A percentile compares a stretch with the other conserved stretches of the same genome.
These are phyloP conservation scores for Russula sp. DNA, from an alignment of 768 basidiomycete genomes.

Conservation along the genomic window DNA sequence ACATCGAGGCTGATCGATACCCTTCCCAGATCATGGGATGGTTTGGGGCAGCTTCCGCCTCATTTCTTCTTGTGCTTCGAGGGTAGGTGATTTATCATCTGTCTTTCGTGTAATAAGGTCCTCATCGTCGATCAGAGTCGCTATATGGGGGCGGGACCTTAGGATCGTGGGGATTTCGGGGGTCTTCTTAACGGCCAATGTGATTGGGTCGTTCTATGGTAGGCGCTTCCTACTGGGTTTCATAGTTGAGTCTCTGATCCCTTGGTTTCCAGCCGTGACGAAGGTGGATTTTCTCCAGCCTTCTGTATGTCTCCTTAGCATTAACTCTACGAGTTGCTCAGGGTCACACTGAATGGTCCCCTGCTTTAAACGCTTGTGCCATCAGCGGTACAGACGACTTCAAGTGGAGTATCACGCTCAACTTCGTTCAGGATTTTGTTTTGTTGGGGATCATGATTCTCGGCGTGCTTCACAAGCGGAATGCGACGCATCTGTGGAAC, in stretches of 20 bases:
- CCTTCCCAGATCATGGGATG: conserved; percentile 10
- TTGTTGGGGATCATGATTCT: conserved; percentile 17
- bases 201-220: conserved; percentile 8
- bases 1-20: background rate
- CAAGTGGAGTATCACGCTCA: conserved; percentile 14
- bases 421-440: conserved; percentile 10
- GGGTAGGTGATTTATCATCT: background rate
- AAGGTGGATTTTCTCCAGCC: background rate
- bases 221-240: background rate
- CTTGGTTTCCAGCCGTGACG: conserved; percentile 2
- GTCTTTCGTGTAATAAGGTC: background rate
- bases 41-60: conserved; percentile 4
- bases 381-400: background rate
- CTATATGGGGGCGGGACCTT: conserved; percentile 19
- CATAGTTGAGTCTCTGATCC: background rate
- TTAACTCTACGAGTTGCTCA: background rate
- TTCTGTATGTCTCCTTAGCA: background rate
- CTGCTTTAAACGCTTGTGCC: background rate
- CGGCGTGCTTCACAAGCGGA: conserved; percentile 20
- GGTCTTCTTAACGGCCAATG: background rate
- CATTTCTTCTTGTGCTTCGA: conserved; percentile 20
- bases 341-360: conserved; percentile 6
- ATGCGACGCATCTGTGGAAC: conserved; percentile 21
- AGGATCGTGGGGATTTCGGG: background rate
- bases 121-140: conserved; percentile 6